phyloP scores from a whole-genome alignment of 768 basidiomycete species.

The Gymnopilus dilepis region DNA sequence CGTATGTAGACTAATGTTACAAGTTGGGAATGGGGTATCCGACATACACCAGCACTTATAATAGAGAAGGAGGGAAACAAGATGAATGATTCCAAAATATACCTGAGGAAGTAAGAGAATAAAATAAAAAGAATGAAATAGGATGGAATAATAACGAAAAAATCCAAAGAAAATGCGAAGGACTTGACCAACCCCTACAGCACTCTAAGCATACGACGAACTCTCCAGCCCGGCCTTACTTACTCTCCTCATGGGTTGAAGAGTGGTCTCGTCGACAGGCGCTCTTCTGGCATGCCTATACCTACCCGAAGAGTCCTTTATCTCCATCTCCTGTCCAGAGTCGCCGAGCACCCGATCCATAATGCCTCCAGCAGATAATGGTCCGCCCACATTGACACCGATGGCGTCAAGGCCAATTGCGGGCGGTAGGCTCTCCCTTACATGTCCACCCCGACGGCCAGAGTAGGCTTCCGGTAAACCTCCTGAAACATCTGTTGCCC shows the following conservation, averaged over 20 bases:
- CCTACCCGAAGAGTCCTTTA: conserved; percentile 83
- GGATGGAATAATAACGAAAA: not conserved
- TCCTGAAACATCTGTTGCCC: conserved; percentile 2
- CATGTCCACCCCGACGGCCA: conserved; percentile 60
- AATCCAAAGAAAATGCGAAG: not conserved
- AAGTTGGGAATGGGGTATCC: conserved; percentile 10
- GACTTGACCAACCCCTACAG: not conserved
- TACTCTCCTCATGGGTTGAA: conserved; percentile 89
- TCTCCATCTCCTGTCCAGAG: conserved; percentile 84
- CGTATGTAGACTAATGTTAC: conserved; percentile 8
- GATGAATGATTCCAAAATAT: not conserved
- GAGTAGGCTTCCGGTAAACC: conserved; percentile 29
- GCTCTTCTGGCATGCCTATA: conserved; percentile 88
- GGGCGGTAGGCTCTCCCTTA: conserved; percentile 79
- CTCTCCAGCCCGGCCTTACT: conserved; percentile 95
- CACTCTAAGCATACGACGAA: conserved; percentile 35
- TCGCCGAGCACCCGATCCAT: conserved; percentile 60
- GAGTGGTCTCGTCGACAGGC: conserved; percentile 85
- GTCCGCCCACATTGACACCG: conserved; percentile 34
- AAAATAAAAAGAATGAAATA: not conserved
- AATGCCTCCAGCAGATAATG: conserved; percentile 43
- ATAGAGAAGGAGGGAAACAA: not conserved
- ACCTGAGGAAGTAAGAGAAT: not conserved
- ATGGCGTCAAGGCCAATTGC: conserved; percentile 39
- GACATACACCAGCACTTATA: conserved; percentile 3